Conservation (phyloP, 805 yeast species). For the Cyberlindnera mrakii region DNA sequence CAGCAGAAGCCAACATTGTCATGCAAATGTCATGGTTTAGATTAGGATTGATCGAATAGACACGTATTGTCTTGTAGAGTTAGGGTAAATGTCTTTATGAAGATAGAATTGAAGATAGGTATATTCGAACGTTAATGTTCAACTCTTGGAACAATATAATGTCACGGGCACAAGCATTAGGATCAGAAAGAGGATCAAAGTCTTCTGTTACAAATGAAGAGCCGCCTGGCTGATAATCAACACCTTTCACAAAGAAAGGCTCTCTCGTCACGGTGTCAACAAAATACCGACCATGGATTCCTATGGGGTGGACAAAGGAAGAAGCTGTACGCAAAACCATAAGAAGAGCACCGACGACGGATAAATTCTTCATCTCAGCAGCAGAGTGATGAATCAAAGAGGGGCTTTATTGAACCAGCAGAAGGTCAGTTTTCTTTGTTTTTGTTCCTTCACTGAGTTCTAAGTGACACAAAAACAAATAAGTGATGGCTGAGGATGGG, state of each 20-base stretch:
- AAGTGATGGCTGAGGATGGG: too few species aligned
- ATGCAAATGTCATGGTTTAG: slow-evolving; percentile 84
- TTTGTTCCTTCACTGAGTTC: too few species aligned
- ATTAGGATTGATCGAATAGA: slow-evolving; percentile 80
- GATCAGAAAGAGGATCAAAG: slow-evolving; percentile 74
- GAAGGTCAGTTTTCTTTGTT: too few species aligned
- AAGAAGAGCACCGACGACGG: too few species aligned
- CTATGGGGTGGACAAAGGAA: slow-evolving; percentile 57
- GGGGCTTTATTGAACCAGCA: too few species aligned
- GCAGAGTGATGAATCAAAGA: too few species aligned
- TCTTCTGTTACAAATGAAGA: slow-evolving; percentile 59
- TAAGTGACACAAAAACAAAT: too few species aligned
- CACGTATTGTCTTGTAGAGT: slow-evolving; percentile 53
- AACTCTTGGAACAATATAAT: slow-evolving; percentile 72
- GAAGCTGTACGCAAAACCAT: neutral
- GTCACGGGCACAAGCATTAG: slow-evolving; percentile 73
- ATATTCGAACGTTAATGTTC: slow-evolving; percentile 55
- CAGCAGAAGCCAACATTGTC: slow-evolving; percentile 87
- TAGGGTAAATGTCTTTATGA: slow-evolving; percentile 37
- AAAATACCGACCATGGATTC: slow-evolving; percentile 64
- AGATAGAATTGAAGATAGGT: slow-evolving; percentile 18
- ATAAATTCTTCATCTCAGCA: too few species aligned
- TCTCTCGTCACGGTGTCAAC: slow-evolving; percentile 67
- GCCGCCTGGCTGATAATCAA: slow-evolving; percentile 96
- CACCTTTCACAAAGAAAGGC: slow-evolving; percentile 79